These are phyloP conservation scores for Pelargonium hybrid DNA, from an alignment of 441 rosid genomes.

Conservation along the genomic window DNA sequence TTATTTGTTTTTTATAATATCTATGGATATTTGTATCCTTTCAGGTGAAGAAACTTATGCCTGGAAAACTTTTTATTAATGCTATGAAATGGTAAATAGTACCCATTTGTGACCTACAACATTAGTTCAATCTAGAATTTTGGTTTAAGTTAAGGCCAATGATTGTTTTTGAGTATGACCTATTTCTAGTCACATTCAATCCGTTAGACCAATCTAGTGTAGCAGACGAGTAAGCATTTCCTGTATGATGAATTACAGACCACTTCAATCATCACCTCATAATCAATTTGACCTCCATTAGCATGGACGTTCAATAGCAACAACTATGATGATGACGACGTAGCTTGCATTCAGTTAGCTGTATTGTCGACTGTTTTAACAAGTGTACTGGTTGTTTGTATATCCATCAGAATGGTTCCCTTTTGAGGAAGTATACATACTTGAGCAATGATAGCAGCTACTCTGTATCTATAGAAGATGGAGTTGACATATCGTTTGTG, in stretches of 20 bases:
- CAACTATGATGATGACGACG: not conserved
- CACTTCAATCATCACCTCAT: not conserved
- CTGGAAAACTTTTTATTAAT: not conserved
- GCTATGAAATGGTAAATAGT: not conserved
- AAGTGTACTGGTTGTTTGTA: conserved; percentile 10
- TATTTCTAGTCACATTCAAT: not conserved
- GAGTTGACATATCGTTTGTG: conserved; percentile 62
- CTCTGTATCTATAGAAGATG: conserved; percentile 70
- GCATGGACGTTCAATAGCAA: not conserved
- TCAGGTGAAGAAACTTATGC: not conserved
- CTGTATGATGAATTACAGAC: not conserved
- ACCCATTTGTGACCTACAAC: not conserved
- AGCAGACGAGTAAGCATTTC: not conserved
- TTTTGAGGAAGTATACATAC: conserved; percentile 76
- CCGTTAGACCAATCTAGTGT: not conserved
- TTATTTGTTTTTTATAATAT: no score
- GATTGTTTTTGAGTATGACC: no score
- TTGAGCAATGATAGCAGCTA: conserved; percentile 93
- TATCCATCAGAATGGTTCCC: conserved; percentile 64
- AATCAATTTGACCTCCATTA: not conserved
- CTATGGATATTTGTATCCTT: not conserved
- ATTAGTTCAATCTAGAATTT: no score
- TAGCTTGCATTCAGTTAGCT: not conserved
- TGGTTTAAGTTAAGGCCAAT: no score
- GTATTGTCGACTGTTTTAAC: not conserved